Percentiles rank a stretch among this genome's conserved stretches.
These are phyloP conservation scores for Vigna angularis DNA, from an alignment of 306 rosid genomes.

Conservation along the genomic window DNA sequence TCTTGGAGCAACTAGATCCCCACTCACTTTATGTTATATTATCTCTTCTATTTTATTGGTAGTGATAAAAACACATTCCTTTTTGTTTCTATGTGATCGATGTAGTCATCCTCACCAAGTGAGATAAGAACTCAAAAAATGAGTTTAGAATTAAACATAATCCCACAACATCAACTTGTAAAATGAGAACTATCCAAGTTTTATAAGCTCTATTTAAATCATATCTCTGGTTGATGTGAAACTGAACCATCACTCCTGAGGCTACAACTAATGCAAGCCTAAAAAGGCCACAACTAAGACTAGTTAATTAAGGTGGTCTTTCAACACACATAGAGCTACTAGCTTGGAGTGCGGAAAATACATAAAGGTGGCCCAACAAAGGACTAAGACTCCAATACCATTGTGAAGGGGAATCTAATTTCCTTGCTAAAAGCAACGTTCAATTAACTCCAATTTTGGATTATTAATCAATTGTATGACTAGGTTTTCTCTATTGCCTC, in stretches of 20 bases:
- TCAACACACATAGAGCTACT: background rate
- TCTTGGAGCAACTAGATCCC: background rate
- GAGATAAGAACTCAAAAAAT: background rate
- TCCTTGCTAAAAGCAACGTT: conserved; percentile 1
- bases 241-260: background rate
- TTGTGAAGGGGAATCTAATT: background rate
- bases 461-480: conserved; percentile 9
- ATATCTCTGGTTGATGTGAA: background rate
- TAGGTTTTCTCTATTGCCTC: background rate
- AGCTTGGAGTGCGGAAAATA: too few relatives aligned
- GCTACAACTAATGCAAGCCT: background rate
- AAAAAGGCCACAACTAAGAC: background rate
- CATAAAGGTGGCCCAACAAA: background rate
- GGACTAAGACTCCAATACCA: background rate
- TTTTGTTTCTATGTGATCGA: background rate
- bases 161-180: too few relatives aligned
- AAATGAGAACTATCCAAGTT: background rate
- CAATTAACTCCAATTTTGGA: conserved; percentile 20
- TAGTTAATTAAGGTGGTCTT: background rate
- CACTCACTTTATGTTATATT: background rate
- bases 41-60: background rate
- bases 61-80: background rate
- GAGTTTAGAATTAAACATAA: background rate
- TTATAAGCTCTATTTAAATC: background rate
- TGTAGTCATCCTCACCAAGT: background rate